These are phyloP conservation scores for Pestalotiopsis sp. DNA, from an alignment of 2,329 filamentous ascomycete species.

Conservation along the genomic window DNA sequence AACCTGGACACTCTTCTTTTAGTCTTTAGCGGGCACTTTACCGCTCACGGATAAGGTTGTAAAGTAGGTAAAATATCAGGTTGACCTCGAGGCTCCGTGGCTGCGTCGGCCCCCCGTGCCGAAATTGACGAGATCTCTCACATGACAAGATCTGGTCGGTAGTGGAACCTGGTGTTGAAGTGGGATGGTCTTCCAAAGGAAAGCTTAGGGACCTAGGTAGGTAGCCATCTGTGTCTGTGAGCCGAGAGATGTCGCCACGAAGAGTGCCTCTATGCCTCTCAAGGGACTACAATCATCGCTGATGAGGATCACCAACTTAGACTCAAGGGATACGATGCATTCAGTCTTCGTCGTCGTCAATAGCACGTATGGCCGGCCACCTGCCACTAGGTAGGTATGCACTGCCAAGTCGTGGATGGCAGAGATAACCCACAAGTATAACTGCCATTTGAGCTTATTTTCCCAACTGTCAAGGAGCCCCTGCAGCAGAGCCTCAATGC, in stretches of 20 bases:
- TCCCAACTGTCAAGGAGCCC: neutral
- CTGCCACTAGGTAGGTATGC: neutral
- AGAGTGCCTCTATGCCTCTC: too few species aligned
- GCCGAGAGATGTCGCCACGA: too few species aligned
- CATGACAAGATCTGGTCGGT: neutral
- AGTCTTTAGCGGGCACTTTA: neutral
- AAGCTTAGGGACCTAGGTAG: too few species aligned
- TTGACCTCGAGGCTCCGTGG: neutral
- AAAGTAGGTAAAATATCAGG: neutral
- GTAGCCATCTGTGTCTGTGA: too few species aligned
- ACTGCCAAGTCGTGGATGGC: neutral
- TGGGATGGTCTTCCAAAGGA: neutral
- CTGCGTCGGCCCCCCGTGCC: neutral
- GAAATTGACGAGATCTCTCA: neutral
- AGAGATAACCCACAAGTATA: neutral
- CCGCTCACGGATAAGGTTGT: neutral
- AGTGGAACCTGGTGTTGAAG: neutral
- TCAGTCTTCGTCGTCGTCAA: too few species aligned
- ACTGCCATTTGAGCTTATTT: neutral
- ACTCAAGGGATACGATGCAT: too few species aligned
- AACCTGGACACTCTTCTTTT: too few species aligned
- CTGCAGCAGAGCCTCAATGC: conserved; percentile 6
- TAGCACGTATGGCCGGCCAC: too few species aligned
- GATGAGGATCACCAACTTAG: too few species aligned
- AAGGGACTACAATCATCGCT: too few species aligned